A percentile compares a stretch with the other conserved stretches of the same genome.
These are phyloP conservation scores for Saturnispora sanitii DNA, from an alignment of 805 yeast species.

Conservation along the genomic window DNA sequence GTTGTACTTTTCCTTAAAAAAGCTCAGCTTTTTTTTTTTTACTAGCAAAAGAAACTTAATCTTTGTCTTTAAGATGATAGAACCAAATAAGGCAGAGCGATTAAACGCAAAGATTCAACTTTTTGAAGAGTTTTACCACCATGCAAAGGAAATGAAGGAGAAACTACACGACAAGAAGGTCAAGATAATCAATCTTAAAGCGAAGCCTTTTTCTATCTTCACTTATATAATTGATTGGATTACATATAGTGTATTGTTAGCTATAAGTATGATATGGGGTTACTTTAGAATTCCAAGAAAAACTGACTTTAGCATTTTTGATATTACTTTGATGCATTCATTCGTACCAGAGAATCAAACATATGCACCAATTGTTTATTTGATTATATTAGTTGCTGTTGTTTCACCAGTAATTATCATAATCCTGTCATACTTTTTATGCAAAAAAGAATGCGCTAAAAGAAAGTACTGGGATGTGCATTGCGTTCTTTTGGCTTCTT, in stretches of 20 bases:
- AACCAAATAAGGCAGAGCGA: too few relatives aligned
- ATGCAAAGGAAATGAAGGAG: background rate
- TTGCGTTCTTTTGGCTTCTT: constrained; percentile 27
- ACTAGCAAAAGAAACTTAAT: background rate
- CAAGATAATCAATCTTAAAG: background rate
- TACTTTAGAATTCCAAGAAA: constrained; percentile 27
- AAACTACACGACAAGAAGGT: background rate
- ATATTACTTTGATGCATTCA: constrained; percentile 26
- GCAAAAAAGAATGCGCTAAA: constrained; percentile 2
- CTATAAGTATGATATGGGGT: constrained; percentile 26
- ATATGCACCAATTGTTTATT: constrained; percentile 25
- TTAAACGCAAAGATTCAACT: too few relatives aligned
- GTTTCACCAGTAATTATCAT: constrained; percentile 28
- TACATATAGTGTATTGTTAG: constrained; percentile 18
- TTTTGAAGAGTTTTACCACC: background rate
- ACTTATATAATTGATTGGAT: constrained; percentile 28
- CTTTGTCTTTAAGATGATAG: background rate
- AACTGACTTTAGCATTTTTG: constrained; percentile 32
- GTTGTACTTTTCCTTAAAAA: background rate
- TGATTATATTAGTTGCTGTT: constrained; percentile 24
- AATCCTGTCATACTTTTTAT: constrained; percentile 14
- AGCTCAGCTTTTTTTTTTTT: background rate
- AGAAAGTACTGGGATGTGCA: constrained; percentile 35
- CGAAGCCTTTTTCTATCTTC: constrained; percentile 1
- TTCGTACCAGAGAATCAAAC: constrained; percentile 29